Conservation (phyloP, 169 alveolate species). For the Hepatocystis sp. region DNA sequence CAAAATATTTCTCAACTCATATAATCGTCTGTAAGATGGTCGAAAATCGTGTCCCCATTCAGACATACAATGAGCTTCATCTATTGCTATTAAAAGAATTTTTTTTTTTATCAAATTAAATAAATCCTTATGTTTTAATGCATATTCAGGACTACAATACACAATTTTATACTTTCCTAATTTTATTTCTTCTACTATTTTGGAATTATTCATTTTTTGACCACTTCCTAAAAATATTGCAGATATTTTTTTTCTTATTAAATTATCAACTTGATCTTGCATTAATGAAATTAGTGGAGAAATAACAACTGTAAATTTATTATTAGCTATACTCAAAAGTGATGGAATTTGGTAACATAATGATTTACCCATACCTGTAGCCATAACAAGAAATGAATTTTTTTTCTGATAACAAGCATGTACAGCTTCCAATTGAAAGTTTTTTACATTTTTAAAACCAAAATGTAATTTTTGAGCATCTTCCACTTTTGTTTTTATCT, state of each 20-base stretch:
- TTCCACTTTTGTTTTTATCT: conserved; percentile 47
- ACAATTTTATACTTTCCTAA: conserved; percentile 37
- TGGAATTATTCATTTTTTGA: conserved; percentile 66
- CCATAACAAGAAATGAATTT: conserved; percentile 96
- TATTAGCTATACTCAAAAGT: conserved; percentile 79
- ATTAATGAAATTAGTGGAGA: conserved; percentile 94
- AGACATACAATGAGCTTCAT: conserved; percentile 99
- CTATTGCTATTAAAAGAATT: conserved; percentile 96
- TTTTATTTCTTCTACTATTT: conserved; percentile 20
- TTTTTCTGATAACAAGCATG: conserved; percentile 92
- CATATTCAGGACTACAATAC: conserved; percentile 67
- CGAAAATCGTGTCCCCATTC: conserved; percentile 99
- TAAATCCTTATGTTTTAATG: conserved; percentile 35
- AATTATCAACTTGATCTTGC: conserved; percentile 93
- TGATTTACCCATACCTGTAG: conserved; percentile 99
- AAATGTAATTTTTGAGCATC: conserved; percentile 55
- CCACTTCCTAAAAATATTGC: conserved; percentile 79
- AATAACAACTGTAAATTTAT: conserved; percentile 92
- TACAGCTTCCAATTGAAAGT: conserved; percentile 92
- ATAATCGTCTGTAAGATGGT: conserved; percentile 93
- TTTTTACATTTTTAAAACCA: conserved; percentile 59
- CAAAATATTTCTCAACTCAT: conserved; percentile 87
- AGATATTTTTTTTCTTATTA: conserved; percentile 82
- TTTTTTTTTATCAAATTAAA: conserved; percentile 73
- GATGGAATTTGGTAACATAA: conserved; percentile 96